Conservation (phyloP, 257 asterid species). For the Verbascum thapsus region DNA sequence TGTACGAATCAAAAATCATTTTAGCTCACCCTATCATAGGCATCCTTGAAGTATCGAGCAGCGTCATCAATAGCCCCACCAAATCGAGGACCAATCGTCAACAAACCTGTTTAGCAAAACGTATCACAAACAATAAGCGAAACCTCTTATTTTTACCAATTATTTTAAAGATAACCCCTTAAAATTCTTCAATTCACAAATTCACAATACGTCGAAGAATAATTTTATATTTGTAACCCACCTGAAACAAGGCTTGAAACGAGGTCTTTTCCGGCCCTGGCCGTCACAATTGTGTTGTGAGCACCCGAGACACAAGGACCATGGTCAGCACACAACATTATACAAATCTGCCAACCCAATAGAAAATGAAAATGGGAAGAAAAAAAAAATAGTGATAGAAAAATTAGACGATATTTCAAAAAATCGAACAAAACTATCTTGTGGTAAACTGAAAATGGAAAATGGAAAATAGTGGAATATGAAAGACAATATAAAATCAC, state of each 20-base stretch:
- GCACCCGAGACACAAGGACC: constrained; percentile 99
- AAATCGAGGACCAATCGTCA: constrained; percentile 98
- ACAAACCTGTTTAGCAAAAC: constrained; percentile 69
- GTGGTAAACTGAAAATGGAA: constrained; percentile 8
- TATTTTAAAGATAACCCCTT: too few species aligned
- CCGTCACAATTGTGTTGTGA: constrained; percentile 94
- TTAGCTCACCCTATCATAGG: constrained; percentile 76
- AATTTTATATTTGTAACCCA: constrained; percentile 25
- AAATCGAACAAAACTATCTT: constrained; percentile 9
- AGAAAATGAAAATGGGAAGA: constrained; percentile 22
- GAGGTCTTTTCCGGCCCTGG: constrained; percentile 98
- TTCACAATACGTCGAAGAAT: not conserved
- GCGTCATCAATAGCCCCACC: constrained; percentile 99
- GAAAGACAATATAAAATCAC: constrained; percentile 36
- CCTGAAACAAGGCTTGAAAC: constrained; percentile 99
- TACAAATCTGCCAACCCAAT: constrained; percentile 67
- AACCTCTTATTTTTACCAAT: too few species aligned
- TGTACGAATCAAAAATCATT: constrained; percentile 26
- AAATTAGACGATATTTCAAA: not conserved
- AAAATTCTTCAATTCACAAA: not conserved
- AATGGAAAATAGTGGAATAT: too few species aligned
- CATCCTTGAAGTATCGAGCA: constrained; percentile 98
- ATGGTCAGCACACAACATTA: constrained; percentile 98
- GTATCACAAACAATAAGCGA: too few species aligned
- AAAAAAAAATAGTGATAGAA: too few species aligned